Conservation (phyloP, 2,329 filamentous ascomycete species). For the Colletotrichum chlorophyti region DNA sequence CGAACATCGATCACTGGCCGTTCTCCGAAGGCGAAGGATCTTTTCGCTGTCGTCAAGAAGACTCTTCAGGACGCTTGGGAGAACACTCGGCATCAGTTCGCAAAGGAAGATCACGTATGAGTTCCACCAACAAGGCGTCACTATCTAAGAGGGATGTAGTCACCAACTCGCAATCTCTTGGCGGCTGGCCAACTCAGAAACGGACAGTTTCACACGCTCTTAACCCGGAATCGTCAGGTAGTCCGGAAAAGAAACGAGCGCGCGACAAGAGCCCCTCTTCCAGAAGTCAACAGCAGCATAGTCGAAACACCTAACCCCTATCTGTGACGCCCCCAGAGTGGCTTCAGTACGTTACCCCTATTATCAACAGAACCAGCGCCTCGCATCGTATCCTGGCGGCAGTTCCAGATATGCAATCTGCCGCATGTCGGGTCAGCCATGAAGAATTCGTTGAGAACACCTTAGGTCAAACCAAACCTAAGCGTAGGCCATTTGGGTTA, state of each 20-base stretch:
- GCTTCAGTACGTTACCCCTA: no score
- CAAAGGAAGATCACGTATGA: neutral
- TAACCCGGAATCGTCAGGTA: neutral
- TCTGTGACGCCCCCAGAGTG: no score
- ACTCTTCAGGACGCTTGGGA: neutral
- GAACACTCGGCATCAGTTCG: neutral
- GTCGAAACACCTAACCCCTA: no score
- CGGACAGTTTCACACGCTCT: neutral
- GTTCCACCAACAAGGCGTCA: neutral
- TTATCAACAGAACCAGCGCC: no score
- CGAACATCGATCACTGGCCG: neutral
- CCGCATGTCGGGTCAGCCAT: no score
- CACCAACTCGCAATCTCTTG: neutral
- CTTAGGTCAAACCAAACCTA: no score
- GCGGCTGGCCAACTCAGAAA: neutral
- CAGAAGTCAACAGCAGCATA: no score
- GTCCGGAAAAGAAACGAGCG: conserved; percentile 2
- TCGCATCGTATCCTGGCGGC: no score
- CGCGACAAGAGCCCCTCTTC: conserved; percentile 51
- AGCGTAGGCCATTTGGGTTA: no score
- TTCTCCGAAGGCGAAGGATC: neutral
- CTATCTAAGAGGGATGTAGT: neutral
- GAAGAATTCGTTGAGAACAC: no score
- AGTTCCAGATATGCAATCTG: no score
- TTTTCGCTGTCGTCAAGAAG: neutral